Evolutionary conservation across 2,329 filamentous ascomycete species (phyloP).

Genomic region (Sarocladiaceae sp.): DNA sequence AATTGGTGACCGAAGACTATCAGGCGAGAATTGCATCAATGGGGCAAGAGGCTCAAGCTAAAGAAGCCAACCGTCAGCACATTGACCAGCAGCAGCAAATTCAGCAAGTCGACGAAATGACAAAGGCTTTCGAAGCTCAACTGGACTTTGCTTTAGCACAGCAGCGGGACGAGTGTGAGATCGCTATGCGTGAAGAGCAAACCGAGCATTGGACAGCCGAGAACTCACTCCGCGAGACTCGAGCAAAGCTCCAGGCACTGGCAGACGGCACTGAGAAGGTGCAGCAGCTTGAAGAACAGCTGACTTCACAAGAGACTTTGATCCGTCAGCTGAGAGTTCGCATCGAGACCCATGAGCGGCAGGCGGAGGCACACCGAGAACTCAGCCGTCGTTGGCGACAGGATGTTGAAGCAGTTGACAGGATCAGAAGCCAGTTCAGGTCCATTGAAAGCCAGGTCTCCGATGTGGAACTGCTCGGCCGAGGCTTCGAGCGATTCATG

Average conservation of each 20-base stretch:
- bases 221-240: slow-evolving; percentile 14
- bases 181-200: slow-evolving; percentile 12
- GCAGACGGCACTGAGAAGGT: too few relatives aligned
- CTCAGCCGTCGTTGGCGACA: slow-evolving; percentile 22
- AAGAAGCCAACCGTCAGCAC: background rate
- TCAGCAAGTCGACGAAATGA: background rate
- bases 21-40: slow-evolving; percentile 14
- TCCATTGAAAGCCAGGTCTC: slow-evolving; percentile 19
- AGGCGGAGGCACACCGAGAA: slow-evolving; percentile 12
- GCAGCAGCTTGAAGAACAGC: slow-evolving; percentile 14
- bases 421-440: slow-evolving; percentile 20
- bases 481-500: slow-evolving; percentile 21
- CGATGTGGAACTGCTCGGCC: slow-evolving; percentile 19
- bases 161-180: slow-evolving; percentile 9
- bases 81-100: background rate
- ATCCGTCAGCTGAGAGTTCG: background rate
- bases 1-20: slow-evolving; percentile 15
- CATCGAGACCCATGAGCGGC: slow-evolving; percentile 11
- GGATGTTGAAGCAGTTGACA: slow-evolving; percentile 23
- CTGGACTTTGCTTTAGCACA: slow-evolving; percentile 8
- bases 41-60: background rate
- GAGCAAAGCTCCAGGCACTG: background rate
- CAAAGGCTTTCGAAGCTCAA: slow-evolving; percentile 1
- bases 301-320: slow-evolving; percentile 13
- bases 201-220: background rate